Evolutionary conservation across 805 yeast genomes (phyloP), one percentile per base, ranked within the genome.

Genomic region (Starmerella roubikii): DNA sequence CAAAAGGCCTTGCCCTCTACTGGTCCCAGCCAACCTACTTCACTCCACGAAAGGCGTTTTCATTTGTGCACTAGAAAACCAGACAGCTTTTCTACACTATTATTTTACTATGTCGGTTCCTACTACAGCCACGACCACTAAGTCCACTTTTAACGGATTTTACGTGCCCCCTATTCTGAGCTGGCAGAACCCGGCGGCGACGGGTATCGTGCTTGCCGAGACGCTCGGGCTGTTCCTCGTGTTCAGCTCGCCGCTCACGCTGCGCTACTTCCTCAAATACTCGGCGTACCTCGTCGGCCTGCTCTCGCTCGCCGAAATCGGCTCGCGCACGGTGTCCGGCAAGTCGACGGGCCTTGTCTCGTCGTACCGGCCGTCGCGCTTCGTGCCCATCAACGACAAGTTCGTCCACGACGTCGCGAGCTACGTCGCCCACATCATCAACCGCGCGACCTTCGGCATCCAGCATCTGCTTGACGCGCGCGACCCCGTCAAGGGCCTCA

Each of bases 101-200:
- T n/a, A n/a, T n/a, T n/a, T n/a, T n/a, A n/a, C n/a, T n/a, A n/a
- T n/a, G n/a, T n/a, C n/a, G n/a, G n/a, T n/a, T n/a, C n/a, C n/a
- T n/a, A n/a, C n/a, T n/a, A n/a, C n/a, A n/a, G n/a, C n/a, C n/a
- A n/a, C n/a, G n/a, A n/a, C n/a, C n/a, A n/a, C n/a, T n/a, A 22
- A 19, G 9, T 24, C 38, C 8, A 31, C 38, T 15, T 26, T 35
- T 8, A 3, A 27, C 23, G 52, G 53, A 23, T 43, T 48, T 41
- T 16, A 35, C 4, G 53, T 58, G 32, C 62, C 64, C 11, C 39
- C 48, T 30, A 64, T 81, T 49, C 65, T 82, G 45, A 73, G 83
- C 46, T 81, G 93, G 93, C 64, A 69, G 48, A 66, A 78, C 55
- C 91, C 96, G 31, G 65, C 69, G 47, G 68, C 69, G 55, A 76